These are phyloP conservation scores for Isabelozyma heimii DNA, from an alignment of 805 yeast genomes.

Conservation along the genomic window DNA sequence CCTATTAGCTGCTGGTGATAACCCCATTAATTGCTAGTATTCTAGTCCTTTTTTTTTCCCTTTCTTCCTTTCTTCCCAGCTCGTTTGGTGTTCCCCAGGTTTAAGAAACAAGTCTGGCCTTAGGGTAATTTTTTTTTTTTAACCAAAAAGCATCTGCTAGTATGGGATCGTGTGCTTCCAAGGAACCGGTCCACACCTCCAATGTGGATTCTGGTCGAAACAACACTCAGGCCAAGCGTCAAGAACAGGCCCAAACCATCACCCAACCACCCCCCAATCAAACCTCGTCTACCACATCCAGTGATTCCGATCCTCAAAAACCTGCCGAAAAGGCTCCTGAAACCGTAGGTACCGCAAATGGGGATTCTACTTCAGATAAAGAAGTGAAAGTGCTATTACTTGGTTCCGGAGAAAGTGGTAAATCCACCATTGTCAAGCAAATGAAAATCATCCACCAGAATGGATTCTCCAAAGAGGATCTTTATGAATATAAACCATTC, in stretches of 20 bases:
- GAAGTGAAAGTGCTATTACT: conserved; percentile 72
- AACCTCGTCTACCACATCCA: conserved; percentile 2
- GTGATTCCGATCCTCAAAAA: neutral
- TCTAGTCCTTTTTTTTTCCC: too few relatives aligned
- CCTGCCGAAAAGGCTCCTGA: neutral
- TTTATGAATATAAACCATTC: conserved; percentile 71
- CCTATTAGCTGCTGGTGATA: too few relatives aligned
- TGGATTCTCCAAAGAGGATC: conserved; percentile 70
- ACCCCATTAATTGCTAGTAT: too few relatives aligned
- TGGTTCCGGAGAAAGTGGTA: conserved; percentile 89
- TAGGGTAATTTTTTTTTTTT: too few relatives aligned
- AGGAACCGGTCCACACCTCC: conserved; percentile 8
- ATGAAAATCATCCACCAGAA: conserved; percentile 75
- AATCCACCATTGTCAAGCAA: conserved; percentile 77
- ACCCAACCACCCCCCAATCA: neutral
- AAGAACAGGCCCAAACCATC: conserved; percentile 13
- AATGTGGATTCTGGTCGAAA: conserved; percentile 1
- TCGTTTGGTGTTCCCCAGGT: too few relatives aligned
- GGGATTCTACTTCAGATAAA: conserved; percentile 13
- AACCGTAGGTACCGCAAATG: neutral
- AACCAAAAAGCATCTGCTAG: neutral
- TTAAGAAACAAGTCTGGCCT: too few relatives aligned
- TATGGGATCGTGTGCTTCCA: conserved; percentile 25
- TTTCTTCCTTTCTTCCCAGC: too few relatives aligned
- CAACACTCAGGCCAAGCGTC: conserved; percentile 11